Evolutionary conservation across 2,329 filamentous ascomycete genomes (phyloP).

Genomic region (Lasiodiplodia sp.): DNA sequence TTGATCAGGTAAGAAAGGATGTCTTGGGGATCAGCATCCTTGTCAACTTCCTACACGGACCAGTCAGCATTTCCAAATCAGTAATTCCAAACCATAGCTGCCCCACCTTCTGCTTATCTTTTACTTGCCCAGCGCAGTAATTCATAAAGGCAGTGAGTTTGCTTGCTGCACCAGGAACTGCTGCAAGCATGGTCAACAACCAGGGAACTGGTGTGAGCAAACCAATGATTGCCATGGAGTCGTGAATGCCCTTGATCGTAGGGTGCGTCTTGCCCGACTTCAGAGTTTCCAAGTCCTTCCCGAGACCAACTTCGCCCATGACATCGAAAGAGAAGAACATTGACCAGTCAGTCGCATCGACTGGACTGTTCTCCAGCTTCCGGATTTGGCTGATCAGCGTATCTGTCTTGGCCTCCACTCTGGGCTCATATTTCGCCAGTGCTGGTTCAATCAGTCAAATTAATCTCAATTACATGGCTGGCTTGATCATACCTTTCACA

Average conservation of each 20-base stretch:
- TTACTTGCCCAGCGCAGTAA: conserved; percentile 42
- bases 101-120: conserved; percentile 37
- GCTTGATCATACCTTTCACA: conserved; percentile 31
- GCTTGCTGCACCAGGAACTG: conserved; percentile 40
- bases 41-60: not conserved
- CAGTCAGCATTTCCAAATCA: not conserved
- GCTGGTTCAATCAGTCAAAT: conserved; percentile 26
- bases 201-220: conserved; percentile 46
- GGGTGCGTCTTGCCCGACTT: conserved; percentile 36
- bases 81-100: too few relatives aligned
- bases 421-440: conserved; percentile 41
- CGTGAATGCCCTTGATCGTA: conserved; percentile 46
- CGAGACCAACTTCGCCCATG: conserved; percentile 56
- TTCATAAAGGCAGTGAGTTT: conserved; percentile 41
- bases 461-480: not conserved
- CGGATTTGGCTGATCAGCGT: conserved; percentile 39
- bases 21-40: conserved; percentile 43
- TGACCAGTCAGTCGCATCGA: conserved; percentile 43
- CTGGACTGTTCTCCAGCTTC: conserved; percentile 33
- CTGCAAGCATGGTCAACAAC: conserved; percentile 42
- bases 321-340: conserved; percentile 57
- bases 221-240: conserved; percentile 44
- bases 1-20: conserved; percentile 52
- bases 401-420: conserved; percentile 42
- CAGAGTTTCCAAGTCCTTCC: conserved; percentile 50